Evolutionary conservation across 2,329 filamentous ascomycete species (phyloP), one percentile per base, ranked within the genome.

Genomic region (Trichoderma brevicompactum): DNA sequence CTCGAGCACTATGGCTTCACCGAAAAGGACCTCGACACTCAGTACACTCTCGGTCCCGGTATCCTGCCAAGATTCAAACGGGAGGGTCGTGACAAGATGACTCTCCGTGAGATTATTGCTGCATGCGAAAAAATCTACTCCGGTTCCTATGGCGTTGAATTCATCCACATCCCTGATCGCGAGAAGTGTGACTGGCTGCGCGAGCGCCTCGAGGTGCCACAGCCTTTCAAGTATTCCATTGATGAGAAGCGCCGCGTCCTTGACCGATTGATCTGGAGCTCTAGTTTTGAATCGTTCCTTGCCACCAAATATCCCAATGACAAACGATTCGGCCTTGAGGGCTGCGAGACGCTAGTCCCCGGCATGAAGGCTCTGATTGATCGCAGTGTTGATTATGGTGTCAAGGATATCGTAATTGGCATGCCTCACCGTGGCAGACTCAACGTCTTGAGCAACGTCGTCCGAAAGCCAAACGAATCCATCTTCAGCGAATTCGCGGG

Each of bases 361-460:
- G 95, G 95, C 78, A 99, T 99, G 95, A 99, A 99, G 85, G 95
- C 95, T 62, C 83, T 99, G 69, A 99, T 99, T 70, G 95, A 99
- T 80, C 92, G 95, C 75, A 97, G 94, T 76, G 95, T 99, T 72
- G 95, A 99, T 78, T 97, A 97, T 75, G 95, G 95, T 66, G 91
- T 99, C 75, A 98, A 98, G 85, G 95, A 99, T 76, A 98, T 99
- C 73, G 92, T 99, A 75, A 99, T 99, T 75, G 95, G 95, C 74
- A 99, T 99, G 95, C 95, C 95, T 71, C 95, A 99, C 80, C 93
- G 95, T 87, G 95, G 95, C 75, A 92, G 95, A 84, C 88, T 99
- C 69, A 99, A 99, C 76, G 93, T 99, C 61, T 88, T 99, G 69
- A 96, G 91, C 83, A 99, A 99, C 81, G 95, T 99, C 75, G 95